These are phyloP conservation scores for Chrysoporthe deuterocubensis DNA, from an alignment of 2,329 filamentous ascomycete genomes.

Conservation along the genomic window DNA sequence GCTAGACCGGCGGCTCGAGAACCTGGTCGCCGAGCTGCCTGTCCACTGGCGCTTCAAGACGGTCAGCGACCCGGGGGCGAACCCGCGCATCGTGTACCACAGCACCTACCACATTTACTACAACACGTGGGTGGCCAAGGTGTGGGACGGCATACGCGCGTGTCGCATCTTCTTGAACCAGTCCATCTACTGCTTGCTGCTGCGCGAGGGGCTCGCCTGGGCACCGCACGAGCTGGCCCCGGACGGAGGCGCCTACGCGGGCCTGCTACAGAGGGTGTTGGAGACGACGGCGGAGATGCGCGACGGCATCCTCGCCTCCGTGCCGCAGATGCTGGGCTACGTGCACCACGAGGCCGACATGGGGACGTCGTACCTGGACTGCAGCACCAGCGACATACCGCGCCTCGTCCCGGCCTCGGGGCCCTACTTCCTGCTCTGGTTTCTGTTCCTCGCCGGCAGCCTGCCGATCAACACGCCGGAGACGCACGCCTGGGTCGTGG, in stretches of 20 bases:
- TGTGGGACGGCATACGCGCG: slow-evolving; percentile 22
- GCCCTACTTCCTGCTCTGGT: slow-evolving; percentile 19
- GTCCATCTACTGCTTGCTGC: slow-evolving; percentile 17
- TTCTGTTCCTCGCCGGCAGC: slow-evolving; percentile 16
- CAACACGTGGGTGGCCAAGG: slow-evolving; percentile 17
- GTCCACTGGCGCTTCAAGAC: slow-evolving; percentile 17
- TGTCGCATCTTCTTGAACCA: slow-evolving; percentile 23
- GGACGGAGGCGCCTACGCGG: slow-evolving; percentile 7
- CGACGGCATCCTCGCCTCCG: slow-evolving; percentile 19
- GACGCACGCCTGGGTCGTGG: slow-evolving; percentile 14
- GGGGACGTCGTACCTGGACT: background rate
- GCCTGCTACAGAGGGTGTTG: background rate
- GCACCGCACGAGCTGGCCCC: slow-evolving; percentile 16
- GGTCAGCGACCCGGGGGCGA: slow-evolving; percentile 4
- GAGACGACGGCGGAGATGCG: slow-evolving; percentile 12
- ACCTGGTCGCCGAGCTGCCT: background rate
- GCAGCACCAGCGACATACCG: background rate
- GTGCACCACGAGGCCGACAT: slow-evolving; percentile 8
- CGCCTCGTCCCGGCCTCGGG: slow-evolving; percentile 13
- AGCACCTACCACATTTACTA: slow-evolving; percentile 23
- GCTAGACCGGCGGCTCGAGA: slow-evolving; percentile 19
- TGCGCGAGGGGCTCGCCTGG: slow-evolving; percentile 18
- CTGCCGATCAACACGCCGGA: slow-evolving; percentile 15
- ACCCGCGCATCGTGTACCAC: slow-evolving; percentile 13
- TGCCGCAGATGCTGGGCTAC: slow-evolving; percentile 27